Evolutionary conservation across 352 stramenopile species (phyloP).

Genomic region (Globisporangium nagaii): DNA sequence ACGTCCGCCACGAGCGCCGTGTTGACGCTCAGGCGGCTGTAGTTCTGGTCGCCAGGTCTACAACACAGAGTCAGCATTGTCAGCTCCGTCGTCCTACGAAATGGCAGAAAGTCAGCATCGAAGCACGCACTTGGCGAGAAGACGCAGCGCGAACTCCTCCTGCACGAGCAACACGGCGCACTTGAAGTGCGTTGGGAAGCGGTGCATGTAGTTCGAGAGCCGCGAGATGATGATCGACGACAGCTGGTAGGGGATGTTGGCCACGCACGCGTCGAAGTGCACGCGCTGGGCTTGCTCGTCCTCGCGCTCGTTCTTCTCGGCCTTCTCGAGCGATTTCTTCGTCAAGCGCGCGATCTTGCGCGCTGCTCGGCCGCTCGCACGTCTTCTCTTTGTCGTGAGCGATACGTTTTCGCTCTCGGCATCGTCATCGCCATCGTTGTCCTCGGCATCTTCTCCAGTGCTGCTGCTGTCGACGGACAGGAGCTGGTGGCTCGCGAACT

Average conservation of each 20-base stretch:
- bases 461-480: not conserved
- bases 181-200: slow-evolving; percentile 42
- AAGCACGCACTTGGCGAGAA: slow-evolving; percentile 58
- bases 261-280: slow-evolving; percentile 67
- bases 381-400: slow-evolving; percentile 3
- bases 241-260: slow-evolving; percentile 87
- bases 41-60: slow-evolving; percentile 68
- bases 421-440: not conserved
- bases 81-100: not conserved
- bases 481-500: slow-evolving; percentile 20
- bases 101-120: too few species aligned
- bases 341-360: slow-evolving; percentile 6
- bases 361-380: slow-evolving; percentile 6
- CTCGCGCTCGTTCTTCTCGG: slow-evolving; percentile 2
- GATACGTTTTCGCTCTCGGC: not conserved
- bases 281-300: not conserved
- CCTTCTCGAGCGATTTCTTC: slow-evolving; percentile 2
- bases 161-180: slow-evolving; percentile 78
- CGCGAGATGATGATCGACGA: slow-evolving; percentile 77
- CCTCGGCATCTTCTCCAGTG: not conserved
- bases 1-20: slow-evolving; percentile 70
- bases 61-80: not conserved
- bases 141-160: slow-evolving; percentile 74
- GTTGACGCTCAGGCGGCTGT: slow-evolving; percentile 78
- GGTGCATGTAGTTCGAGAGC: slow-evolving; percentile 68